phyloP scores from a whole-genome alignment of 306 rosid species.

The Quercus glauca region DNA sequence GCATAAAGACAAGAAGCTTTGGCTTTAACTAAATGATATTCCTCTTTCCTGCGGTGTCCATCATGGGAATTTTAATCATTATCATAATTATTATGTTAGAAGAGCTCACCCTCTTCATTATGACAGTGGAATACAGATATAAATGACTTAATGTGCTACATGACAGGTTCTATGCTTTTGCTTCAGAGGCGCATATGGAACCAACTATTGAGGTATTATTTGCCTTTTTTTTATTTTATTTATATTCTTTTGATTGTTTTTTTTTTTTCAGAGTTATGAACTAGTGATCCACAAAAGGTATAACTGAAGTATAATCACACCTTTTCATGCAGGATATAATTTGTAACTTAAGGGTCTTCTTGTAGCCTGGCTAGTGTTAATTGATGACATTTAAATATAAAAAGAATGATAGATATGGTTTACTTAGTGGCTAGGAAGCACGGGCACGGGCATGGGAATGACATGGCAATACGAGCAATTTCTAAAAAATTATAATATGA shows the following conservation, averaged over 20 bases:
- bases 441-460: too few species aligned
- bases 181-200: constrained; percentile 88
- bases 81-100: constrained; percentile 7
- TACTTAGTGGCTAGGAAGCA: not conserved
- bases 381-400: not conserved
- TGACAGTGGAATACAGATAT: not conserved
- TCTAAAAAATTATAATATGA: too few species aligned
- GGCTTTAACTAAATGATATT: not conserved
- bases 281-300: constrained; percentile 14
- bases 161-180: constrained; percentile 91
- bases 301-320: not conserved
- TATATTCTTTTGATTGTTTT: not conserved
- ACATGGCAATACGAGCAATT: too few species aligned
- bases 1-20: not conserved
- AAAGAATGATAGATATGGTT: not conserved
- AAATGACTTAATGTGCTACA: constrained; percentile 9
- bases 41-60: not conserved
- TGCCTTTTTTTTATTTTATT: not conserved
- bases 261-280: not conserved
- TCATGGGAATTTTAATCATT: not conserved
- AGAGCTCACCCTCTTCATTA: not conserved
- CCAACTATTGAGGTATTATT: constrained; percentile 81
- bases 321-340: constrained; percentile 1
- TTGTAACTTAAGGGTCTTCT: not conserved
- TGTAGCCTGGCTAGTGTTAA: not conserved